A percentile compares a stretch with the other conserved stretches of the same genome.
These are phyloP conservation scores for Fusarium papillatum DNA, from an alignment of 2,329 filamentous ascomycete genomes.

Conservation along the genomic window DNA sequence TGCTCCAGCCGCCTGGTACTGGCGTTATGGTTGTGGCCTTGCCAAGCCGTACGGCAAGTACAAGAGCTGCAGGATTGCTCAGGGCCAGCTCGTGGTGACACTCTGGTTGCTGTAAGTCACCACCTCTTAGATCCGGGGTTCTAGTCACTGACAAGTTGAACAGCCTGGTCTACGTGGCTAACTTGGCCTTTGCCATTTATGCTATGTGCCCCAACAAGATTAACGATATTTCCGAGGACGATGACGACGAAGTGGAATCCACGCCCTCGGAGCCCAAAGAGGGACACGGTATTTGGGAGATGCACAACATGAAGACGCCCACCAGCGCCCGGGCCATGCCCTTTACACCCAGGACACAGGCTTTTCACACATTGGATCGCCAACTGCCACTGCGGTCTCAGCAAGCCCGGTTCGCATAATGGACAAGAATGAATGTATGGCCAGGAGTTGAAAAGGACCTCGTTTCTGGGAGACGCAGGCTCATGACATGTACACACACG, in stretches of 20 bases:
- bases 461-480: background rate
- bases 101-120: slow-evolving; percentile 76
- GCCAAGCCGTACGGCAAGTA: slow-evolving; percentile 67
- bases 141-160: background rate
- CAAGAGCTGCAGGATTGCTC: slow-evolving; percentile 76
- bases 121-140: background rate
- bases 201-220: slow-evolving; percentile 69
- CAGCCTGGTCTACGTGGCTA: slow-evolving; percentile 72
- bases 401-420: slow-evolving; percentile 34
- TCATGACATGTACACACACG: background rate
- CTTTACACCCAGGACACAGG: slow-evolving; percentile 76
- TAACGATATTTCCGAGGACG: slow-evolving; percentile 60
- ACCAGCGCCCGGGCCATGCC: slow-evolving; percentile 53
- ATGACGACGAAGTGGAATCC: slow-evolving; percentile 57
- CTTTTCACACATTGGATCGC: slow-evolving; percentile 74
- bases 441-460: background rate
- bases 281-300: slow-evolving; percentile 66
- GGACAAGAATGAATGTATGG: background rate
- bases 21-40: slow-evolving; percentile 76
- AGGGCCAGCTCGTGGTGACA: slow-evolving; percentile 74
- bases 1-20: slow-evolving; percentile 80
- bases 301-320: slow-evolving; percentile 63
- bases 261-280: slow-evolving; percentile 52
- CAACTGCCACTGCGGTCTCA: slow-evolving; percentile 65
- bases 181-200: slow-evolving; percentile 71